Evolutionary conservation across 2,329 filamentous ascomycete genomes (phyloP), one percentile per base, ranked within the genome.

Genomic region (Exserohilum turcica): DNA sequence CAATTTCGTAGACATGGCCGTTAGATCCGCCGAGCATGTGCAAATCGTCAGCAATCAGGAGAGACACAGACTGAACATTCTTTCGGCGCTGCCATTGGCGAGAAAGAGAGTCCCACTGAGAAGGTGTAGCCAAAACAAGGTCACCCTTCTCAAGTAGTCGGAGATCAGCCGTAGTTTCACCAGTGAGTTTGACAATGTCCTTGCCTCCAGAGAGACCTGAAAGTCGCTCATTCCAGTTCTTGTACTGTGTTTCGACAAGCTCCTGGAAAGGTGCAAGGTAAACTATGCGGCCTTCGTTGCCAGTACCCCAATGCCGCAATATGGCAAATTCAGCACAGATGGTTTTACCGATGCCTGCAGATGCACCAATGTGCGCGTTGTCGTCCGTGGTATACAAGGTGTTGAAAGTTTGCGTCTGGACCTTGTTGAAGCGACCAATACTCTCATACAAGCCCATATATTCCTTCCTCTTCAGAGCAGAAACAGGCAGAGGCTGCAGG

Each of bases 341-440:
- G 1, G 94, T 97, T 82, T 99, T 99, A 54, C 94, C 94, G 71
- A 91, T 96, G 37, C 94, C 93, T 7, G 92, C 92, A 1, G 94
- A 89, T n/a, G 93, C 89, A 39, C 91, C 92, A 59, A 99, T 79
- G 59, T 99, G 91, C 18, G 97, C 92, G 67, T 95, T 97, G 65
- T 97, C 91, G 71, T 97, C 90, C 0, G 90, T 89, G 42, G 89
- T 88, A 72, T 91, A 97, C 0, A 99, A 79, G 1, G 92, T 92
- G 71, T 96, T 96, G 80, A 97, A 99, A 0, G 91, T 91, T 73
- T 99, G 94, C 0, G 94, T 97, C 75, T 99, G 95, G 10, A 99
- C 90, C 73, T 94, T 94, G 79, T 99, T 99, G 81, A 99, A 99
- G 58, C 90, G 86, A 50, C 86, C 83, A 86, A 91, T 95, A 27